Conservation (phyloP, 768 basidiomycete genomes). For the Chalciporus sphaerocephalus region DNA sequence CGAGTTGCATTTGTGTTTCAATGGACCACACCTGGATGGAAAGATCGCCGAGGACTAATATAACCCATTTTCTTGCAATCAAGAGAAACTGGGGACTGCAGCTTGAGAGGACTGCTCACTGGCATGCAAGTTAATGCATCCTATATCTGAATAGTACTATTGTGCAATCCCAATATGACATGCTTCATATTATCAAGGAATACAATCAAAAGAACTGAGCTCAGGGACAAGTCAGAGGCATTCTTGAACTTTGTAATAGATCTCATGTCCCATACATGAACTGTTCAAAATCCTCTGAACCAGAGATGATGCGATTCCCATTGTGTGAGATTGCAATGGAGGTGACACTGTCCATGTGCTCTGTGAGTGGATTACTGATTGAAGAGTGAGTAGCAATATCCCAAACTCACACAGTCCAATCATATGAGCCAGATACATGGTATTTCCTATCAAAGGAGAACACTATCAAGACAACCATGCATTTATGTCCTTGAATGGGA, state of each 20-base stretch:
- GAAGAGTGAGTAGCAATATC: not conserved
- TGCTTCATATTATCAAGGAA: too few relatives aligned
- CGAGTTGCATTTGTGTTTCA: too few relatives aligned
- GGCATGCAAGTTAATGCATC: too few relatives aligned
- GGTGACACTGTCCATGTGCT: not conserved
- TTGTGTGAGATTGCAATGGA: not conserved
- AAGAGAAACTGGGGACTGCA: too few relatives aligned
- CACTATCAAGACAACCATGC: not conserved
- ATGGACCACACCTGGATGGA: too few relatives aligned
- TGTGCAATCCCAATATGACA: too few relatives aligned
- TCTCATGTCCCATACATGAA: not conserved
- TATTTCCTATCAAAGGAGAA: not conserved
- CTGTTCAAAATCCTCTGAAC: not conserved
- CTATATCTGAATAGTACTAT: too few relatives aligned
- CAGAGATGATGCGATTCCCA: not conserved
- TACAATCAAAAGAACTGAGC: too few relatives aligned
- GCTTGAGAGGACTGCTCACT: too few relatives aligned
- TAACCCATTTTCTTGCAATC: too few relatives aligned
- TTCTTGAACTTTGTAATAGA: not conserved
- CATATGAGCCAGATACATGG: constrained; percentile 7
- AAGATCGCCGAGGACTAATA: too few relatives aligned
- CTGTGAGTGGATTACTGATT: not conserved
- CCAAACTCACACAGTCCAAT: constrained; percentile 4
- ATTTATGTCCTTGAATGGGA: not conserved
- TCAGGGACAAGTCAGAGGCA: too few relatives aligned